Evolutionary conservation across 2,329 filamentous ascomycete genomes (phyloP), one percentile per base, ranked within the genome.

Genomic region (Bipolaris sorokiniana): DNA sequence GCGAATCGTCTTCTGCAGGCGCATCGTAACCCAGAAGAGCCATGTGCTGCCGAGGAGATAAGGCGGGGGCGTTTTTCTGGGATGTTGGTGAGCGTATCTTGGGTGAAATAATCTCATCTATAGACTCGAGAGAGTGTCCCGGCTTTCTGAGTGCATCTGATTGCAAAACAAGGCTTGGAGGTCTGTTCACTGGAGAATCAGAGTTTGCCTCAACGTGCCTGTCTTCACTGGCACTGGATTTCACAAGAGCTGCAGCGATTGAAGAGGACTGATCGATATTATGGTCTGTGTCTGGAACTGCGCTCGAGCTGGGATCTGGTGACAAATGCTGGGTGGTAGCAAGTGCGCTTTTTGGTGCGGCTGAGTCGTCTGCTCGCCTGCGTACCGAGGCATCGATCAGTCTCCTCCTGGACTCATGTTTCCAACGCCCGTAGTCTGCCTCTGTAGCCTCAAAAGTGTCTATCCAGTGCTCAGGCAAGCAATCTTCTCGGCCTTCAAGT

Each of bases 361-460:
- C 31, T 28, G 28, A 53, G 13, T 45, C 47, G 2, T 61, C 66
- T 38, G 40, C 57, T 57, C 61, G 71, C 55, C 74, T 70, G 51
- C 65, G 67, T 37, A 76, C 59, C 33, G 93, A 86, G 20, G 86
- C 84, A 64, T 91, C 86, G 48, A 88, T 81, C n/a, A 93, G 83
- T 66, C 85, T 88, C 58, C 84, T 84, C 70, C 96, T 91, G 31
- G 90, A 92, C 46, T 88, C 84, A 46, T 89, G 88, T 41, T 88
- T 86, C 95, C 95, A 99, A 22, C 88, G 84, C 7, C 87, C 86
- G 75, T 94, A 97, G 28, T 88, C 85, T 10, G 83, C 81, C 74
- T 99, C 95, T 4, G 96, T 81, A 0, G 79, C 77, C 74, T 98
- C 95, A 78, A 98, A 89, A 4, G 88, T 84, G 67, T 96, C 91